Conservation (phyloP, 768 basidiomycete genomes). For the Tulasnella sp. region DNA sequence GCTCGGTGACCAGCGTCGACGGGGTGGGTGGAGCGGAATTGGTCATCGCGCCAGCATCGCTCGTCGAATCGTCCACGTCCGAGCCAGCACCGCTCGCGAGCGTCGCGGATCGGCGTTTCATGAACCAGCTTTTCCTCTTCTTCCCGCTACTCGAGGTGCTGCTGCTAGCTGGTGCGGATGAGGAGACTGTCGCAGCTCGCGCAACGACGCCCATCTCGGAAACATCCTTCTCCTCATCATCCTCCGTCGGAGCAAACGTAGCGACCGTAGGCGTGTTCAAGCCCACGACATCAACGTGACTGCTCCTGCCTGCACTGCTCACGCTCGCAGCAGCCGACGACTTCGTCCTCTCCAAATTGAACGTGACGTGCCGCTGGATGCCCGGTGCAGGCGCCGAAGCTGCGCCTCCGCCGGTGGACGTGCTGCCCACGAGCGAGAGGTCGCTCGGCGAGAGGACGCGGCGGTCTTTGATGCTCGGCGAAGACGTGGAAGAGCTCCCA, state of each 20-base stretch:
- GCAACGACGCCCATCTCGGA: background rate
- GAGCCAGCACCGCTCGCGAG: background rate
- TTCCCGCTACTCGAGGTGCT: background rate
- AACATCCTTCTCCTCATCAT: background rate
- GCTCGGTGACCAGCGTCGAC: background rate
- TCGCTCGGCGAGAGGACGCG: background rate
- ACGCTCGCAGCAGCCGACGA: background rate
- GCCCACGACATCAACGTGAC: background rate
- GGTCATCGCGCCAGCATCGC: background rate
- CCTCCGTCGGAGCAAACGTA: background rate
- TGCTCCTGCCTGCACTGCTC: background rate
- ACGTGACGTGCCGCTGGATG: background rate
- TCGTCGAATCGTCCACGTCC: background rate
- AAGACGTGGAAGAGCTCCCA: background rate
- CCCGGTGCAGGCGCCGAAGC: background rate
- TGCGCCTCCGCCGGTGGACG: background rate
- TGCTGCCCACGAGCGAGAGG: background rate
- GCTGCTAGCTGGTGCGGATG: background rate
- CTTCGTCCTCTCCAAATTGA: background rate
- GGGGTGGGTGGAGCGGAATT: background rate
- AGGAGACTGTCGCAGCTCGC: background rate
- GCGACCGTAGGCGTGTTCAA: background rate
- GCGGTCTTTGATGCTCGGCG: background rate
- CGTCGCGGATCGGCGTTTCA: background rate
- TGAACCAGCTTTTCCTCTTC: conserved; percentile 9